These are phyloP conservation scores for Limnanthes douglasii DNA, from an alignment of 345 rosid genomes.

Conservation along the genomic window DNA sequence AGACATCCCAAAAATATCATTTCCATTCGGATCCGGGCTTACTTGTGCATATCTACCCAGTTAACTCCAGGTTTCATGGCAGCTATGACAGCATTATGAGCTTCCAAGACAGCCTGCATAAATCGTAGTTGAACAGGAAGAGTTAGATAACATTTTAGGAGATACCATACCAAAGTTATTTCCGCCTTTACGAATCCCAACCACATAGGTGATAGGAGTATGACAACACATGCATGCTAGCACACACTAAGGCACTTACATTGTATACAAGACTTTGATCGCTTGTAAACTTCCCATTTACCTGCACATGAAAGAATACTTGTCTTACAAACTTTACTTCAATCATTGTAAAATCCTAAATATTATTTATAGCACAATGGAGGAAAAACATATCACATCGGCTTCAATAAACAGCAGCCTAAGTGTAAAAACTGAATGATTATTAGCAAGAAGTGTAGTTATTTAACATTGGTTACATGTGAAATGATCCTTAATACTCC, in stretches of 20 bases:
- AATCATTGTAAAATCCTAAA: too few species aligned
- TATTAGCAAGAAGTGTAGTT: too few species aligned
- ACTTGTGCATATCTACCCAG: slow-evolving; percentile 97
- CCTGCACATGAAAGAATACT: slow-evolving; percentile 48
- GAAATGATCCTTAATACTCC: too few species aligned
- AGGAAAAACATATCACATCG: too few species aligned
- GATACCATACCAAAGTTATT: not conserved
- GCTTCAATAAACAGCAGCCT: too few species aligned
- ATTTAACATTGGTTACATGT: too few species aligned
- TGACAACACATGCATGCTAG: slow-evolving; percentile 1
- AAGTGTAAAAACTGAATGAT: too few species aligned
- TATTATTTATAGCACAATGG: too few species aligned
- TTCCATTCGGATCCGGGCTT: slow-evolving; percentile 15
- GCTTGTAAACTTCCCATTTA: slow-evolving; percentile 83
- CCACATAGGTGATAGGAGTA: too few species aligned
- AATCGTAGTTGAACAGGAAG: slow-evolving; percentile 6
- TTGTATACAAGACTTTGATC: slow-evolving; percentile 69
- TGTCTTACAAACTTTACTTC: too few species aligned
- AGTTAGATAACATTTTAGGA: not conserved
- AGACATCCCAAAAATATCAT: too few species aligned
- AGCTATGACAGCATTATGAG: slow-evolving; percentile 72
- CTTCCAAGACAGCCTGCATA: slow-evolving; percentile 68
- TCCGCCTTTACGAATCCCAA: too few species aligned
- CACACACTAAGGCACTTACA: slow-evolving; percentile 29
- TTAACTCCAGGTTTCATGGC: slow-evolving; percentile 74